phyloP scores from a whole-genome alignment of 2,329 filamentous ascomycete genomes.

The Fusarium abutilonis region DNA sequence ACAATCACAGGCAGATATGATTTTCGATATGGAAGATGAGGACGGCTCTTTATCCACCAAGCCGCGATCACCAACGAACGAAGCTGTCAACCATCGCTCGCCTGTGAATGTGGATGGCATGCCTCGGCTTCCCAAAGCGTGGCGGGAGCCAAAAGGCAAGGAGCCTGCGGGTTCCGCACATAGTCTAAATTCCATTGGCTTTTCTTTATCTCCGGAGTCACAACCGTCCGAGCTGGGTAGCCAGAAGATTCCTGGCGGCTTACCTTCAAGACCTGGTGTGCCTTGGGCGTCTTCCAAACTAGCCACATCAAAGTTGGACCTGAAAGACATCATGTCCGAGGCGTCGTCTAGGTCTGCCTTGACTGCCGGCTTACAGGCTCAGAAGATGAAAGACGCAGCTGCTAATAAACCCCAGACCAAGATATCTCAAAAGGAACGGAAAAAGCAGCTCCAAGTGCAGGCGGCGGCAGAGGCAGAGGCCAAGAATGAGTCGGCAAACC shows the following conservation, averaged over 20 bases:
- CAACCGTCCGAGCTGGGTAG: constrained; percentile 16
- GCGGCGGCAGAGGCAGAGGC: constrained; percentile 57
- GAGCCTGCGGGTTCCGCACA: constrained; percentile 24
- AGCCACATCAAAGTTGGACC: constrained; percentile 71
- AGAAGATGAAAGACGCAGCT: constrained; percentile 56
- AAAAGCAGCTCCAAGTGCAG: constrained; percentile 79
- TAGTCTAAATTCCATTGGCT: constrained; percentile 24
- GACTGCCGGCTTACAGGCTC: constrained; percentile 63
- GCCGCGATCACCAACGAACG: constrained; percentile 41
- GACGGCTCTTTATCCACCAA: constrained; percentile 50
- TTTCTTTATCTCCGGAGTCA: constrained; percentile 37
- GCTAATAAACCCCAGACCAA: constrained; percentile 61
- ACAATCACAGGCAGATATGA: constrained; percentile 77
- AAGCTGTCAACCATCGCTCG: constrained; percentile 30
- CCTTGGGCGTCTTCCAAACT: constrained; percentile 64
- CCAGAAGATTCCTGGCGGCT: constrained; percentile 2
- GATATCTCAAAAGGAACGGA: constrained; percentile 91
- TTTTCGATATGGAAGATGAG: constrained; percentile 95
- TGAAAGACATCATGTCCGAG: constrained; percentile 79
- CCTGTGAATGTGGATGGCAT: constrained; percentile 45
- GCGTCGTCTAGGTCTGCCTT: constrained; percentile 63
- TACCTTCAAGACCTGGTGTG: constrained; percentile 43
- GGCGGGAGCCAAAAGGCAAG: constrained; percentile 47
- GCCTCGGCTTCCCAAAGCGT: constrained; percentile 46
- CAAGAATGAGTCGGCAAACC: constrained; percentile 44